Base-by-base conservation (phyloP, 192 early-diverging fungal genomes). In the Backusella mclennaniae region DNA sequence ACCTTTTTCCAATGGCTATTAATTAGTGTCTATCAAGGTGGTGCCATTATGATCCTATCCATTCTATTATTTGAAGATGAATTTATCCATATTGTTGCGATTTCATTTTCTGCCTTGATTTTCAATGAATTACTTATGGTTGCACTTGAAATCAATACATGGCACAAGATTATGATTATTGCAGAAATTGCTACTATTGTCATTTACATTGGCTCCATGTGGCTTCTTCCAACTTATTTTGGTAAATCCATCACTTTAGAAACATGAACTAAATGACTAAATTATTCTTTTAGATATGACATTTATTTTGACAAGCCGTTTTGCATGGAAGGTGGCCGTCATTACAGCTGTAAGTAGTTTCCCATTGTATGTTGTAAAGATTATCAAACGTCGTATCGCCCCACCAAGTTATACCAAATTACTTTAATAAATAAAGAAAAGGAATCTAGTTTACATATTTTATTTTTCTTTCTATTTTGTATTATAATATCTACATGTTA, bases 111-210 rank as follows among this genome's bases (percentile, higher is more conserved):
- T 0, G 93, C 96, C 0, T 79, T 99, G 67, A 95, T 99, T 53
- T 89, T 97, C 71, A 99, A 99, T 80, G 97, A 99, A 80, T 84
- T 99, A 63, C 80, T 99, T 35, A 99, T 99, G 97, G 97, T 99
- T 17, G 95, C 96, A 1, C 77, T 97, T 67, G 96, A 97, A 79
- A 96, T 98, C 38, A 89, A 92, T 74, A 97, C 95, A 15, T 98
- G 97, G 97, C 97, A 99, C 80, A 85, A 87, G 6, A 85, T 91
- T 76, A 99, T 99, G 96, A 85, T 97, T 49, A 90, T 93, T 71
- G 92, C 94, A 1, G 93, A 96, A 75, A 74, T 99, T 21, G 85
- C 89, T 1, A 97, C 96, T 8, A 83, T 97, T 6, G 77, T 90
- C 19, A 87, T 97, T 33, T 99, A 99, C 74, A 83, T 97, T 76